These are phyloP conservation scores for Ogataea pilisensis DNA, from an alignment of 805 yeast species.

Conservation along the genomic window DNA sequence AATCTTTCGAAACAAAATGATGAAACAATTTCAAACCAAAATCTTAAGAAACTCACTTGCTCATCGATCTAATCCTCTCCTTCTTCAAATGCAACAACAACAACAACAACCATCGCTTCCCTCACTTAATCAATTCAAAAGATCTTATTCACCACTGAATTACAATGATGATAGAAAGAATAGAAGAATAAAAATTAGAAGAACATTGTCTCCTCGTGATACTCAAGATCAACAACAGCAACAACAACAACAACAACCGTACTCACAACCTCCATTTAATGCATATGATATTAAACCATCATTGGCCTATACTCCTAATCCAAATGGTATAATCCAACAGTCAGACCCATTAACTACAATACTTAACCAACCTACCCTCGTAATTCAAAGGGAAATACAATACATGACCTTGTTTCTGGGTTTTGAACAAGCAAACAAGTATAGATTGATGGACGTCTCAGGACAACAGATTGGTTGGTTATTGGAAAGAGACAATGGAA, in stretches of 20 bases:
- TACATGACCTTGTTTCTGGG: constrained; percentile 84
- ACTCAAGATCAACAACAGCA: background rate
- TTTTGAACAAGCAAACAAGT: constrained; percentile 85
- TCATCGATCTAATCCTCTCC: background rate
- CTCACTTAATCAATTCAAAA: background rate
- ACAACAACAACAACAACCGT: too few relatives aligned
- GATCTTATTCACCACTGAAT: constrained; percentile 19
- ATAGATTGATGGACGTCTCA: constrained; percentile 63
- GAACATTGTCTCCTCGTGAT: background rate
- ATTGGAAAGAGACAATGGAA: constrained; percentile 75
- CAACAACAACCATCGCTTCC: too few relatives aligned
- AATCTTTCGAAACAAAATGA: background rate
- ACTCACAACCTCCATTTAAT: background rate
- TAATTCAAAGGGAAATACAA: constrained; percentile 85
- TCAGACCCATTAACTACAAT: constrained; percentile 59
- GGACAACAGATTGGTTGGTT: constrained; percentile 79
- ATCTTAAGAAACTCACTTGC: background rate
- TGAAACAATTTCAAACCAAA: background rate
- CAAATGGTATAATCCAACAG: constrained; percentile 48
- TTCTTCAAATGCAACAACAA: background rate
- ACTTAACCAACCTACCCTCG: constrained; percentile 75
- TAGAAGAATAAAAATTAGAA: background rate
- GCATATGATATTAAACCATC: background rate
- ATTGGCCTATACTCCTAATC: constrained; percentile 6
- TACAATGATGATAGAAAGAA: constrained; percentile 5